phyloP scores from a whole-genome alignment of 2,329 filamentous ascomycete genomes.

The Microthyrium microscopicum region DNA sequence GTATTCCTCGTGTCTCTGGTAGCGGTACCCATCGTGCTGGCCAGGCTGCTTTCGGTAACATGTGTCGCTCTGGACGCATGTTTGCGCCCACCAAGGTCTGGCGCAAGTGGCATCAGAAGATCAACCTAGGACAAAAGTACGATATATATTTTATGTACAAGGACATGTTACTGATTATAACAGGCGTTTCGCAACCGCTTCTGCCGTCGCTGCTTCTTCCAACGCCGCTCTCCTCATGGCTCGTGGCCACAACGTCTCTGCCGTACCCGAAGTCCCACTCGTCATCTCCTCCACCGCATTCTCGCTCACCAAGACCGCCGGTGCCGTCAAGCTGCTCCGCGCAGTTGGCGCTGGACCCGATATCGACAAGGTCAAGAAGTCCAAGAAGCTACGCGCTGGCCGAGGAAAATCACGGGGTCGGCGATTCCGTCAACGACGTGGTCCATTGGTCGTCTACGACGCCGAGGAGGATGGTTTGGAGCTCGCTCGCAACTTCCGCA shows the following conservation, averaged over 20 bases:
- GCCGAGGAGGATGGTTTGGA: conserved; percentile 89
- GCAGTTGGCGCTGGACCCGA: conserved; percentile 80
- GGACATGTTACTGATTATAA: conserved; percentile 12
- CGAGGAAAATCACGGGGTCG: conserved; percentile 98
- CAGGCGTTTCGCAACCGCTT: conserved; percentile 93
- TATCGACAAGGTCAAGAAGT: conserved; percentile 87
- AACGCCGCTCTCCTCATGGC: conserved; percentile 88
- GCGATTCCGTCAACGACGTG: conserved; percentile 93
- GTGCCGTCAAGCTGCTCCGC: conserved; percentile 74
- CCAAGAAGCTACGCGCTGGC: conserved; percentile 91
- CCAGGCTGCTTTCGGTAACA: conserved; percentile 99
- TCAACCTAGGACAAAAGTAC: conserved; percentile 96
- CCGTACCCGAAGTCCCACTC: conserved; percentile 89
- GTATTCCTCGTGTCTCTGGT: conserved; percentile 99
- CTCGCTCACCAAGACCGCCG: conserved; percentile 75
- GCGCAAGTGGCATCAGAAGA: conserved; percentile 99
- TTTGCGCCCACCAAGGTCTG: conserved; percentile 99
- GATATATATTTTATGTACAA: conserved; percentile 14
- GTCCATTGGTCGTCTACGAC: conserved; percentile 95
- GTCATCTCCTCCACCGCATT: conserved; percentile 87
- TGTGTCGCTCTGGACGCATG: conserved; percentile 99
- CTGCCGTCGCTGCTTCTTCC: conserved; percentile 90
- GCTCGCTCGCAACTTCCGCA: conserved; percentile 89
- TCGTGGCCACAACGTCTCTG: conserved; percentile 88
- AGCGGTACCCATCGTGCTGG: conserved; percentile 99